phyloP scores from a whole-genome alignment of 345 rosid species.

The Lumnitzera racemosa region DNA sequence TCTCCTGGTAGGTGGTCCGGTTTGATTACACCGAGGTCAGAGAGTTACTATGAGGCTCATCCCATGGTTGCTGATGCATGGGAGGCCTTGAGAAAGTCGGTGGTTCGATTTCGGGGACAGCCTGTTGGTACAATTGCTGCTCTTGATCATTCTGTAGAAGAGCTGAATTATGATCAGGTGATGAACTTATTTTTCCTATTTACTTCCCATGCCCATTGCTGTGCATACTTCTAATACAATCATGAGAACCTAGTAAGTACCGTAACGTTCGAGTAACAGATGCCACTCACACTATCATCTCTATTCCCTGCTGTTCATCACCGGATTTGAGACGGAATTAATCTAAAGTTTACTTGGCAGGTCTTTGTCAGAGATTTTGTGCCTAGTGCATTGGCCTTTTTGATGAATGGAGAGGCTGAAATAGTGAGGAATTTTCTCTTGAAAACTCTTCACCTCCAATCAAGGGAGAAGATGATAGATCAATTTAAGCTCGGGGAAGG shows the following conservation, averaged over 20 bases:
- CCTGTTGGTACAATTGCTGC: slow-evolving; percentile 52
- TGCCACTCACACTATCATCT: background rate
- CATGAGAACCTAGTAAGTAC: background rate
- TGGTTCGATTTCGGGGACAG: slow-evolving; percentile 28
- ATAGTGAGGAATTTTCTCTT: slow-evolving; percentile 74
- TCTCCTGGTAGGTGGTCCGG: slow-evolving; percentile 31
- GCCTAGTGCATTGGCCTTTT: slow-evolving; percentile 76
- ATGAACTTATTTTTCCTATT: slow-evolving; percentile 1
- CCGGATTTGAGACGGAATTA: background rate
- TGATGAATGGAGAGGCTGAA: slow-evolving; percentile 80
- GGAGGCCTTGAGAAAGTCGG: slow-evolving; percentile 32
- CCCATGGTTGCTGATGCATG: slow-evolving; percentile 36
- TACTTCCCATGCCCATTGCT: background rate
- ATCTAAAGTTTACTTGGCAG: slow-evolving; percentile 17
- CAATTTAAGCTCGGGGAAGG: slow-evolving; percentile 91
- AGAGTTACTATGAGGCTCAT: slow-evolving; percentile 19
- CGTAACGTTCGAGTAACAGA: background rate
- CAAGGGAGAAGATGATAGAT: slow-evolving; percentile 73
- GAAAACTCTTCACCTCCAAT: slow-evolving; percentile 60
- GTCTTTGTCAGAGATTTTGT: slow-evolving; percentile 83
- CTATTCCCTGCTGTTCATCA: background rate
- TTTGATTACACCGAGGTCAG: slow-evolving; percentile 27
- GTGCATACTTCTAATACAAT: background rate
- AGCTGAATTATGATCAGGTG: slow-evolving; percentile 51
- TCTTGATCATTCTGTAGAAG: slow-evolving; percentile 35